A percentile compares a stretch with the other conserved stretches of the same genome.
Evolutionary conservation across 2,329 filamentous ascomycete species (phyloP).

Genomic region (Paecilomyces fulvus): DNA sequence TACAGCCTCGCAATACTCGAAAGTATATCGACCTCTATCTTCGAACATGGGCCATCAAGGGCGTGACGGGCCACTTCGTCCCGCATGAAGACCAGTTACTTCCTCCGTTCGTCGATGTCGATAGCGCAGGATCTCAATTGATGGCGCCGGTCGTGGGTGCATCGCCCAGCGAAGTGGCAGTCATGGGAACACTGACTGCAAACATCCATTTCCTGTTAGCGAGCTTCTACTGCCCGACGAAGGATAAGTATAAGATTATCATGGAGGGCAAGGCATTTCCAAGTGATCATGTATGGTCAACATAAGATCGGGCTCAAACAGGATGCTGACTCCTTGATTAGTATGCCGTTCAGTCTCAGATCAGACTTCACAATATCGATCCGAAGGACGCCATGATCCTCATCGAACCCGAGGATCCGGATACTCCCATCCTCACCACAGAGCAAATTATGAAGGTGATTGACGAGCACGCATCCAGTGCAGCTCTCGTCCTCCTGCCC

Average conservation of each 20-base stretch:
- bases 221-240: slow-evolving; percentile 68
- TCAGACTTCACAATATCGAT: slow-evolving; percentile 60
- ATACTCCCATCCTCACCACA: slow-evolving; percentile 56
- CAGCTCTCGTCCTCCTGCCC: slow-evolving; percentile 70
- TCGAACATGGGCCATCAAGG: slow-evolving; percentile 74
- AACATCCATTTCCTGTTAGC: slow-evolving; percentile 78
- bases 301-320: neutral
- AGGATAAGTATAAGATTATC: slow-evolving; percentile 65
- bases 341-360: slow-evolving; percentile 78
- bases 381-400: slow-evolving; percentile 63
- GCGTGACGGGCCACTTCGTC: slow-evolving; percentile 75
- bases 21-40: slow-evolving; percentile 64
- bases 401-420: slow-evolving; percentile 53
- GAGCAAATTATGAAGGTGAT: slow-evolving; percentile 65
- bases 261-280: slow-evolving; percentile 88
- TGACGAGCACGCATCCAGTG: slow-evolving; percentile 61
- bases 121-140: slow-evolving; percentile 61
- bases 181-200: slow-evolving; percentile 79
- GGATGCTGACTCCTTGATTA: slow-evolving; percentile 26
- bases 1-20: slow-evolving; percentile 64
- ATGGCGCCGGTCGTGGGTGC: slow-evolving; percentile 71
- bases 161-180: slow-evolving; percentile 62
- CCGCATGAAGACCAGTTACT: slow-evolving; percentile 59
- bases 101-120: slow-evolving; percentile 67
- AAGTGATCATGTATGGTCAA: slow-evolving; percentile 60